phyloP scores from a whole-genome alignment of 306 rosid genomes.

The Inga leiocalycina region DNA sequence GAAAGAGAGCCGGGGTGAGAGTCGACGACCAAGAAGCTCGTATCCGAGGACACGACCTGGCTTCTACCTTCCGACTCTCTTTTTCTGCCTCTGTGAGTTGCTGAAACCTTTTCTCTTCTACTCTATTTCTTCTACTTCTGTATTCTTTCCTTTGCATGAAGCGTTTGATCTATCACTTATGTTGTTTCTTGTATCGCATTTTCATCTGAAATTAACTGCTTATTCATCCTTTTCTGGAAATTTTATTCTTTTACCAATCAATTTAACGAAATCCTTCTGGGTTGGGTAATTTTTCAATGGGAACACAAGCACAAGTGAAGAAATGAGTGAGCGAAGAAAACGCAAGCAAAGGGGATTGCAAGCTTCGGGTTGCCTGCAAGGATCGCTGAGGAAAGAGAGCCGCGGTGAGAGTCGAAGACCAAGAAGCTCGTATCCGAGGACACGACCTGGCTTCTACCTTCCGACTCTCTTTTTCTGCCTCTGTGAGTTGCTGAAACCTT shows the following conservation, averaged over 20 bases:
- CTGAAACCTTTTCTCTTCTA: neutral
- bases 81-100: slow-evolving; percentile 25
- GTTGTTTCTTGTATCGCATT: neutral
- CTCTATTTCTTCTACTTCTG: neutral
- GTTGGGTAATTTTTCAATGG: neutral
- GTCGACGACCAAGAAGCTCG: slow-evolving; percentile 17
- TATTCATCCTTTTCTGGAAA: neutral
- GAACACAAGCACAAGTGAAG: neutral
- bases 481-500: slow-evolving; percentile 25
- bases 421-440: neutral
- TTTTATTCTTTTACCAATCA: neutral
- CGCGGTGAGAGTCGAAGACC: slow-evolving; percentile 9
- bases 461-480: neutral
- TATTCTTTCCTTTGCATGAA: neutral
- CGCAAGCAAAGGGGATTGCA: neutral
- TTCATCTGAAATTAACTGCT: neutral
- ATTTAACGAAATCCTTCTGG: slow-evolving; percentile 26
- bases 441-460: neutral
- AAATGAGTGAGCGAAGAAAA: neutral
- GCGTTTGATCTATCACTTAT: slow-evolving; percentile 29
- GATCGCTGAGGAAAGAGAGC: neutral
- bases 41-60: neutral
- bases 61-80: neutral
- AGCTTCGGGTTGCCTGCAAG: neutral
- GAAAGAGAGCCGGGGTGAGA: neutral